A percentile compares a stretch with the other conserved stretches of the same genome.
Evolutionary conservation across 2,329 filamentous ascomycete genomes (phyloP).

Genomic region (Fusarium sp.): DNA sequence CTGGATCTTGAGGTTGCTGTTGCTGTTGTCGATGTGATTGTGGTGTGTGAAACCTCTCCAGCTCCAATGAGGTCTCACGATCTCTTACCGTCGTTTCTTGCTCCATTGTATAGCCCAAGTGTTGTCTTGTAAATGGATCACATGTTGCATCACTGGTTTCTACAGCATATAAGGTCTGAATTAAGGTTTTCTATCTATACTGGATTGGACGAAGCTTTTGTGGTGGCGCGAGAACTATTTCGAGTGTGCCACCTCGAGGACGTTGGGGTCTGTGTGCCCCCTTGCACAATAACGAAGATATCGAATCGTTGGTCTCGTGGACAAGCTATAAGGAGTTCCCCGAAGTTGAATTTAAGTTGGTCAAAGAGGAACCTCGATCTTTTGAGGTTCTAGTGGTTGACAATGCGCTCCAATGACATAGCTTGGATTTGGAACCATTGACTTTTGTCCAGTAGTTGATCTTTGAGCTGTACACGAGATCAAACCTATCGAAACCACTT

Average conservation of each 20-base stretch:
- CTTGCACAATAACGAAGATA: too few relatives aligned
- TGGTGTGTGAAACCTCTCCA: constrained; percentile 13
- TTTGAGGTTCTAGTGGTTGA: neutral
- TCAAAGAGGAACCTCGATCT: neutral
- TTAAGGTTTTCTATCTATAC: constrained; percentile 22
- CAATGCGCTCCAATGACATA: neutral
- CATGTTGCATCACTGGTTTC: neutral
- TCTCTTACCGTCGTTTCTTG: neutral
- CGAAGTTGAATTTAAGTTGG: neutral
- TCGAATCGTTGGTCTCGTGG: too few relatives aligned
- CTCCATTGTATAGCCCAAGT: neutral
- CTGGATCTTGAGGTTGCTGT: neutral
- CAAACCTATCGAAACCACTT: neutral
- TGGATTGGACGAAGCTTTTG: neutral
- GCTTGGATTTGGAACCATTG: neutral
- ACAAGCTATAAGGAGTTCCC: neutral
- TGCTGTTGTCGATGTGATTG: neutral
- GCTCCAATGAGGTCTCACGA: neutral
- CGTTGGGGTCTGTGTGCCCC: neutral
- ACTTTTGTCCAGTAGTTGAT: neutral
- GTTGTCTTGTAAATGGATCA: neutral
- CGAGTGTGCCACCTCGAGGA: neutral
- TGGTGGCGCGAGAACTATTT: constrained; percentile 6
- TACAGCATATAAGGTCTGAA: neutral
- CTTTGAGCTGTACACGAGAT: neutral